phyloP scores from a whole-genome alignment of 129 eudicot species.

The Smallanthus sonchifolius region DNA sequence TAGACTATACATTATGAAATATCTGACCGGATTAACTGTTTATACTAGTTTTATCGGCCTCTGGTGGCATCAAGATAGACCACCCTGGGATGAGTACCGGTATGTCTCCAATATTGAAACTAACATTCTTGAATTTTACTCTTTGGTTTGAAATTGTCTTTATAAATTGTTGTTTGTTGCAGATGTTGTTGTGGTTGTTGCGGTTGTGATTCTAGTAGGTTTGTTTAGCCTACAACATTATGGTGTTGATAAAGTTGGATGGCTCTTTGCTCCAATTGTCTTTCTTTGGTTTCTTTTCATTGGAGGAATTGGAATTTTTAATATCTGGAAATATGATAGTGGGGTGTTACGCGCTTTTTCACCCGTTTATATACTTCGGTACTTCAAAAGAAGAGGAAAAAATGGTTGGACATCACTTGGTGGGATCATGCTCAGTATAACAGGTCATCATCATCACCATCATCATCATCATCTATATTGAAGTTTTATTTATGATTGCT shows the following conservation, averaged over 20 bases:
- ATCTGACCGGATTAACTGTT: slow-evolving; percentile 5
- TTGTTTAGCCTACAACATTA: slow-evolving; percentile 80
- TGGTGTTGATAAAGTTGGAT: slow-evolving; percentile 85
- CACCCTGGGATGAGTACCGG: slow-evolving; percentile 86
- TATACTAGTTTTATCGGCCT: slow-evolving; percentile 83
- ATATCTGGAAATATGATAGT: slow-evolving; percentile 57
- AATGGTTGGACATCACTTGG: slow-evolving; percentile 81
- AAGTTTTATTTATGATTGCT: slow-evolving; percentile 13
- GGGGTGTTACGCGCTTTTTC: slow-evolving; percentile 70
- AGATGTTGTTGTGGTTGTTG: slow-evolving; percentile 84
- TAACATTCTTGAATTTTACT: neutral
- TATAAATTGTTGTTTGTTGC: slow-evolving; percentile 25
- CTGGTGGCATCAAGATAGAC: slow-evolving; percentile 97
- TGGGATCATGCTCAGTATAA: slow-evolving; percentile 84
- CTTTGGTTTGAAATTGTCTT: neutral
- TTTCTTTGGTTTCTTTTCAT: slow-evolving; percentile 80
- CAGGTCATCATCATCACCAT: slow-evolving; percentile 42
- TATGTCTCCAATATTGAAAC: slow-evolving; percentile 24
- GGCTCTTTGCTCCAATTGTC: slow-evolving; percentile 85
- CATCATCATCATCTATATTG: neutral
- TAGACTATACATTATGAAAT: neutral
- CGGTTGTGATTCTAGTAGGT: slow-evolving; percentile 65
- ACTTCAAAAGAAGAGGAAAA: slow-evolving; percentile 58
- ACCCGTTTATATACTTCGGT: slow-evolving; percentile 61
- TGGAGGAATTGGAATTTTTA: slow-evolving; percentile 72